Evolutionary conservation across 805 yeast genomes (phyloP).

Genomic region (Suhomyces sp.): DNA sequence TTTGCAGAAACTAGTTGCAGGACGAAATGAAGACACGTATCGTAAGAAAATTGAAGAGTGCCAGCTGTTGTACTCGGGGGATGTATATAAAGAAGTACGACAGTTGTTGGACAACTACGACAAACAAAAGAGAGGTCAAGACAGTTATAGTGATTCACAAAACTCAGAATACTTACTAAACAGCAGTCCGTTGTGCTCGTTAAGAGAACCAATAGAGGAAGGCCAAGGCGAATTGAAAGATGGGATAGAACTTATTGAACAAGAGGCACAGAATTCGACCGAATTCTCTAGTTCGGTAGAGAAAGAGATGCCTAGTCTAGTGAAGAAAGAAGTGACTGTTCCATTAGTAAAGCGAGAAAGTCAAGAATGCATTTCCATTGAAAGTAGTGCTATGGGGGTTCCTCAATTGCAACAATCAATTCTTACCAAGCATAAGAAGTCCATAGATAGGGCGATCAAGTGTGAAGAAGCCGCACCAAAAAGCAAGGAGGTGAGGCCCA

Average conservation of each 20-base stretch:
- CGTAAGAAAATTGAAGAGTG: slow-evolving; percentile 20
- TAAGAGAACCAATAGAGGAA: not conserved
- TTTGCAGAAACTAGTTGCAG: slow-evolving; percentile 24
- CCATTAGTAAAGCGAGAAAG: not conserved
- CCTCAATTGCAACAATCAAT: not conserved
- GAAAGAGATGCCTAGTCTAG: not conserved
- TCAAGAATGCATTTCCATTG: not conserved
- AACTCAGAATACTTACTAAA: not conserved
- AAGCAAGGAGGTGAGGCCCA: not conserved
- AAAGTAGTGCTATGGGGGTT: not conserved
- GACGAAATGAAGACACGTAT: slow-evolving; percentile 22
- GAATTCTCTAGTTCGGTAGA: too few relatives aligned
- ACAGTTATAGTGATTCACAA: not conserved
- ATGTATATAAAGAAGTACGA: not conserved
- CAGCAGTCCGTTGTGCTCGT: not conserved
- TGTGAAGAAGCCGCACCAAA: not conserved
- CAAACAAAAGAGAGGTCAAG: not conserved
- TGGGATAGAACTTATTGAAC: not conserved
- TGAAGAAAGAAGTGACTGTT: not conserved
- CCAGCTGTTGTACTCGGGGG: slow-evolving; percentile 19
- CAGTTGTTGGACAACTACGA: not conserved
- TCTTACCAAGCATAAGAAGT: not conserved
- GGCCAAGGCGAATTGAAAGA: not conserved
- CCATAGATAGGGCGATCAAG: not conserved
- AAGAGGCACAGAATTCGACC: not conserved